Base-by-base conservation (phyloP, 805 yeast species). In the Candida coquimbonensis region DNA sequence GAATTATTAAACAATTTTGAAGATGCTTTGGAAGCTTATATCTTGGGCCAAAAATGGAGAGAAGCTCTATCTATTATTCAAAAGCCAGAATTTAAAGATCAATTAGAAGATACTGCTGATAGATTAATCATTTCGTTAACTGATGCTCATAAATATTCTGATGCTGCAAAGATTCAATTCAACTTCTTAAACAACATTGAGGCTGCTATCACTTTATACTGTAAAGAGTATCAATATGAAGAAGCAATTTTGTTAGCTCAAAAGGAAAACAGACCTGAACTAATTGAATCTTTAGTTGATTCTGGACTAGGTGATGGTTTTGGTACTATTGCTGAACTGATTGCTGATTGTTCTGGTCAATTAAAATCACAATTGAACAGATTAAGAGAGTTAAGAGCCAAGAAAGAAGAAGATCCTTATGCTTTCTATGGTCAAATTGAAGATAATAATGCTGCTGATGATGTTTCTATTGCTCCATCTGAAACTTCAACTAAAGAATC, bases 311-410 rank as follows among this genome's bases (percentile, higher is more conserved):
- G 85, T 41, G 98, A 91, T 62, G 93, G 95, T 1, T 93, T 89
- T 65, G 96, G 95, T 52, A 69, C 75, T 0, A 71, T 89, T 50
- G 91, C 95, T 6, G 98, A 93, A 64, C 70, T 93, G 31, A 63
- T 91, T 36, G 93, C 96, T n/a, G 99, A 93, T 62, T 93, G 97
- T 68, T 80, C 78, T 55, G 78, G 84, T 14, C 99, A 93, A 69
- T 65, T 87, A 19, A 75, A 71, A 38, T 85, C 98, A 0, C 99
- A 93, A 66, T 68, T 89, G 53, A 77, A 70, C 49, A 79, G 99
- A 60, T 67, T 93, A 50, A 75, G 96, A 46, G 97, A 89, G 55
- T 71, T 93, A 46, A 77, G 99, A 55, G 72, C 75, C 16, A 90
- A 90, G 71, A 91, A 91, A 55, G 76, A 71, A 40, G 82, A 79